Percentiles rank a stretch among this genome's conserved stretches.
phyloP scores from a whole-genome alignment of 2,329 filamentous ascomycete species.

The Neurospora crassa region DNA sequence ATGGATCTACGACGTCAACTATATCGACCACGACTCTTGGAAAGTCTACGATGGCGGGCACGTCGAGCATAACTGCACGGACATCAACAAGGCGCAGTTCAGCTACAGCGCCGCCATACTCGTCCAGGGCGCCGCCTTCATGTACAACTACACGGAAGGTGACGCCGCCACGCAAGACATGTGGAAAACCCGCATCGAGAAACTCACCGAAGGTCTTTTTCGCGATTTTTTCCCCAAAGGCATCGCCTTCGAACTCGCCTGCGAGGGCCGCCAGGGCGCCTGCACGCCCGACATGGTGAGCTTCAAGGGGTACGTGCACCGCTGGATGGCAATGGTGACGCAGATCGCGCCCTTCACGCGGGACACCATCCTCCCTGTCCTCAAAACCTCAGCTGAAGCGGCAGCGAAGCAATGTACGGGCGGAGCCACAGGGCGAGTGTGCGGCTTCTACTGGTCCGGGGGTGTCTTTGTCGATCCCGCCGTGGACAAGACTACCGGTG shows the following conservation, averaged over 20 bases:
- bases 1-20: slow-evolving; percentile 44
- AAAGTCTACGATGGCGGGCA: slow-evolving; percentile 57
- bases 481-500: slow-evolving; percentile 28
- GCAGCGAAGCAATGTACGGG: slow-evolving; percentile 55
- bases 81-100: slow-evolving; percentile 53
- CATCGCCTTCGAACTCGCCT: slow-evolving; percentile 57
- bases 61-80: slow-evolving; percentile 47
- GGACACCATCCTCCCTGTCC: slow-evolving; percentile 44
- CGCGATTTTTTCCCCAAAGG: slow-evolving; percentile 46
- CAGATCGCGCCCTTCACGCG: slow-evolving; percentile 53
- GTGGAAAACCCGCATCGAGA: slow-evolving; percentile 48
- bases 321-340: slow-evolving; percentile 53
- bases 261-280: slow-evolving; percentile 42
- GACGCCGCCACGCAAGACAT: neutral
- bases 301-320: slow-evolving; percentile 62
- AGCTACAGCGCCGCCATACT: slow-evolving; percentile 57
- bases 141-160: slow-evolving; percentile 53
- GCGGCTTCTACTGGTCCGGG: slow-evolving; percentile 55
- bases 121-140: slow-evolving; percentile 53
- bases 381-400: slow-evolving; percentile 47
- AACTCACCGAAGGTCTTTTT: slow-evolving; percentile 41
- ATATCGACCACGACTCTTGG: slow-evolving; percentile 45
- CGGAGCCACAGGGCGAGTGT: slow-evolving; percentile 46
- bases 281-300: slow-evolving; percentile 65
- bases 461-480: slow-evolving; percentile 33